Evolutionary conservation across 129 eudicot species (phyloP), one percentile per base, ranked within the genome.

Genomic region (Pseudognaphalium luteoalbum): DNA sequence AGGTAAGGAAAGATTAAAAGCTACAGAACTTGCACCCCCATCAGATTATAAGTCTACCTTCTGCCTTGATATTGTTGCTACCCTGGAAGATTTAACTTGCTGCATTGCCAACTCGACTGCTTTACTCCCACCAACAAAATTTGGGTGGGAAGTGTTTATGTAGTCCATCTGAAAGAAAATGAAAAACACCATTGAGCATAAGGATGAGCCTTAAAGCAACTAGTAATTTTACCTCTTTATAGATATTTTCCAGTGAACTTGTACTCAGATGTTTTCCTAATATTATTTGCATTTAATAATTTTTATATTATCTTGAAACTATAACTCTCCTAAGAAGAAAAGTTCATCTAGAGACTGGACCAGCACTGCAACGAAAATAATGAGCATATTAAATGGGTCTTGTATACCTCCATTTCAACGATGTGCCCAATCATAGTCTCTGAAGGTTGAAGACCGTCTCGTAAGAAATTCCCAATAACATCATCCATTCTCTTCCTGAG

Each of bases 401-500:
- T 12, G 29, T 41, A 52, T 88, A 95, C 99, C 99, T 95, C 94
- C 97, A 91, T 95, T 76, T 95, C 99, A 76, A 95, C 92, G 52
- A 89, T 89, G 84, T 91, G 97, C 6, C 96, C 96, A 65, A 95
- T 91, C 99, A 95, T 95, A 66, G 97, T 90, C 80, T 95, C 94
- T 2, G 99, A 88, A 32, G 99, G 99, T 80, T 86, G 87, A 79
- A 95, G 97, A 70, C 99, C 97, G 37, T 95, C 99, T 35, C 96
- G 91, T 82, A 95, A 80, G 65, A 95, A 91, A 71, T 85, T 86
- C 16, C 90, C 85, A 0, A 89, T 85, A 44, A 95, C 99, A 83
- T 95, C 99, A 84, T 91, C 99, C 93, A 95, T 95, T 60, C 94
- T 87, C 78, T 86, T 95, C 77, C 97, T 86, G 11, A 95, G 86